These are phyloP conservation scores for Paramecium primaurelia DNA, from an alignment of 73 alveolate genomes.

Conservation along the genomic window DNA sequence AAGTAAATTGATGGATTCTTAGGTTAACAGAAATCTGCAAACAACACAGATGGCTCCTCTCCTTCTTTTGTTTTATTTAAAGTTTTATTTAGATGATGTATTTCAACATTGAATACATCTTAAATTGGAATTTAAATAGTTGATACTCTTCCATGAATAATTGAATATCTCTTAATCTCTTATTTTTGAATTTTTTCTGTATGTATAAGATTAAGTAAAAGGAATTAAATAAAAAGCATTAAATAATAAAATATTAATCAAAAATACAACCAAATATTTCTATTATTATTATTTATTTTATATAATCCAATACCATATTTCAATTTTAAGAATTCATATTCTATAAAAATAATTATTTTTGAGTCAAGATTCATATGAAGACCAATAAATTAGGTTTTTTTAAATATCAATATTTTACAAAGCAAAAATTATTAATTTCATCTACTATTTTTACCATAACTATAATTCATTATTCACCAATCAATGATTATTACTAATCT, in stretches of 20 bases:
- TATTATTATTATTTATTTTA: no score
- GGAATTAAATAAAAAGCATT: background rate
- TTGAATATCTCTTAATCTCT: background rate
- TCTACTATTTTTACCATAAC: no score
- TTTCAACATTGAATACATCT: background rate
- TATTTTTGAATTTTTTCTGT: background rate
- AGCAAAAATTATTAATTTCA: no score
- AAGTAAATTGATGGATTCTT: background rate
- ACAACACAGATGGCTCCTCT: background rate
- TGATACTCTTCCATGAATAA: background rate
- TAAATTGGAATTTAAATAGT: background rate
- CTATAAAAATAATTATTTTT: no score
- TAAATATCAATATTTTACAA: no score
- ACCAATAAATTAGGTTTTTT: no score
- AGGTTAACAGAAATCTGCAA: constrained; percentile 15
- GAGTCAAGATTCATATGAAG: no score
- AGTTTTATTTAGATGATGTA: background rate
- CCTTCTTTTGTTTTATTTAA: background rate
- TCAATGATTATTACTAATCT: no score
- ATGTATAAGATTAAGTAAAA: background rate
- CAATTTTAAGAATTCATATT: no score
- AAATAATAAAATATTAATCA: background rate
- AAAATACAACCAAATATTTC: no score
- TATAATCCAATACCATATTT: no score
- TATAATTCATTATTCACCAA: no score